Evolutionary conservation across 1,284 basidiomycete species (phyloP), one percentile per base, ranked within the genome.

Genomic region (Pholiota adiposa): DNA sequence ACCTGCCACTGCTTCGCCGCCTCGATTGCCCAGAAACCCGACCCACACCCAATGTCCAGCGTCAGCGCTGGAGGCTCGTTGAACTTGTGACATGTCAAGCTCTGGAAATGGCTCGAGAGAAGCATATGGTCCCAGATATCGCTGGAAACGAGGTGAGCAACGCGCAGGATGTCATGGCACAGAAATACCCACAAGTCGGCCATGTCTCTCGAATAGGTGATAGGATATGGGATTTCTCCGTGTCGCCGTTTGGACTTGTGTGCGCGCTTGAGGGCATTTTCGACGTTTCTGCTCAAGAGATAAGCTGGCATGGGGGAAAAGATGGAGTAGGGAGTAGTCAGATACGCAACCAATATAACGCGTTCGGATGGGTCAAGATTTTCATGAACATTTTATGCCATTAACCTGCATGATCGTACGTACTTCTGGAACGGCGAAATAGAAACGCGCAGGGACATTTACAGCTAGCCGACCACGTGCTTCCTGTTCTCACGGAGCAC

Each of bases 31-130:
- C 90, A 92, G 55, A 85, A 82, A 0, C 94, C 94, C 58, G 85
- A 86, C 3, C 94, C 93, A 69, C 91, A 94, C 0, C 93, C 94
- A 23, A 96, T 75, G 68, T 92, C 90, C 8, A 93, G 81, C 0
- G 90, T 78, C 4, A 76, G 73, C 1, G 66, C 50, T 0, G 89
- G 89, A 16, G 84, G 81, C 0, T 67, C 68, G 4, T 79, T 73
- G 51, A 87, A 84, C 44, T 79, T 74, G 65, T 85, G 79, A 60
- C 87, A 77, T 0, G 88, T 85, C 40, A 88, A 64, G 16, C 77
- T 73, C 38, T 76, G 75, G 61, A 82, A 80, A 54, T 78, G 79
- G 52, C 71, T 79, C 38, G 74, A 75, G 64, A 87, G 73, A 72
- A 88, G 86, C 77, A 88, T 80, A 58, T 82, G 79, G 67, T 89